Percentiles rank a stretch among this genome's conserved stretches.
Conservation (phyloP, 2,329 filamentous ascomycete species). For the Pseudofabraea citricarpa region DNA sequence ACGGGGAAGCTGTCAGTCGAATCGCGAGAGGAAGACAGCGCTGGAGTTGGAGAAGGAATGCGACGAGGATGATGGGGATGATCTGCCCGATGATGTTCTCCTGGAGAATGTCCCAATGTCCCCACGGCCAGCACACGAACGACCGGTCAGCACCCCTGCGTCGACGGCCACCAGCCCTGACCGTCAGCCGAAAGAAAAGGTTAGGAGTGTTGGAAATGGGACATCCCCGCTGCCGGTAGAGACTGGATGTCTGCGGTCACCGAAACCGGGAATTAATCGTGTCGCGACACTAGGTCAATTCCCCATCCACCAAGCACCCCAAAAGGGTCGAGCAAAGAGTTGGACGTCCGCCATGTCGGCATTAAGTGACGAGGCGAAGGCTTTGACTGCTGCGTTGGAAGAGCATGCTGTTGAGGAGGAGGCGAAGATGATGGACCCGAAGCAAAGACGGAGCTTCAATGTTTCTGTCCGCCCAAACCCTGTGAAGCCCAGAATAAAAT, state of each 20-base stretch:
- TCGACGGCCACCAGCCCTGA: constrained; percentile 37
- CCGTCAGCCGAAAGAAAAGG: constrained; percentile 23
- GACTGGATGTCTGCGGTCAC: constrained; percentile 46
- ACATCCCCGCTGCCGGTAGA: constrained; percentile 55
- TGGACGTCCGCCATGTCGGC: constrained; percentile 69
- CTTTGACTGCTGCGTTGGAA: constrained; percentile 75
- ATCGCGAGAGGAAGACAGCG: constrained; percentile 58
- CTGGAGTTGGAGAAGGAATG: constrained; percentile 72
- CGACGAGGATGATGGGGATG: constrained; percentile 70
- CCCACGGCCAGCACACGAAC: constrained; percentile 57
- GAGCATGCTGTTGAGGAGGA: constrained; percentile 68
- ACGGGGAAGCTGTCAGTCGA: constrained; percentile 63
- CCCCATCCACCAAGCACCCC: constrained; percentile 45
- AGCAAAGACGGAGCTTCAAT: constrained; percentile 23
- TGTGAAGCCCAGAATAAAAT: constrained; percentile 53
- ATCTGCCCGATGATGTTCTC: constrained; percentile 73
- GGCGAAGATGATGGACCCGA: constrained; percentile 29
- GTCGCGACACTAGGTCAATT: constrained; percentile 45
- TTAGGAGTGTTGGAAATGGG: constrained; percentile 46
- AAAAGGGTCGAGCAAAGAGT: constrained; percentile 60
- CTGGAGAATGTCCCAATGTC: constrained; percentile 81
- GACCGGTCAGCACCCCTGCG: constrained; percentile 46
- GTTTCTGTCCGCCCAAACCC: constrained; percentile 29
- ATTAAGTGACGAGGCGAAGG: constrained; percentile 67
- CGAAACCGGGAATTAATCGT: constrained; percentile 37